Evolutionary conservation across 495 filamentous ascomycete species (phyloP), one percentile per base, ranked within the genome.

Genomic region (Hypomontagnella monticulosa): DNA sequence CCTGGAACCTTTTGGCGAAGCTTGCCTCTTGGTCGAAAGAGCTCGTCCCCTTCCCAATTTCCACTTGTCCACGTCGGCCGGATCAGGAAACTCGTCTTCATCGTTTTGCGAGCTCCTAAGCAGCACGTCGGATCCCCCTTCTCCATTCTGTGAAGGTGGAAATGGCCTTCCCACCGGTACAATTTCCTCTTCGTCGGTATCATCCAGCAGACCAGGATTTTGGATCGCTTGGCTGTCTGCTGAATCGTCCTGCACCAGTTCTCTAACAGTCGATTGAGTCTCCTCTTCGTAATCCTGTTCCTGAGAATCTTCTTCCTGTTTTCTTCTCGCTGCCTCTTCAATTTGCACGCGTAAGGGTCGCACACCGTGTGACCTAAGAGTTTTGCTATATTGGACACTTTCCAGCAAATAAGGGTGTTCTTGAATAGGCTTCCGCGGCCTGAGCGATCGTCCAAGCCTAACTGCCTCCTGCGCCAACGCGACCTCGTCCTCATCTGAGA

Each of bases 341-440:
- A 63, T 41, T 9, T 76, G 73, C 33, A 90, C 73, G 46, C 80
- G 83, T 33, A 92, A 75, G 0, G 89, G 89, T 57, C 83, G 85
- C 6, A 92, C 59, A 0, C 89, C 89, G 40, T 87, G 76, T 4
- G 83, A 83, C 53, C 83, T 86, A 71, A 91, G 82, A 7, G 80
- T 78, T 6, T 70, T 82, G 16, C 81, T 79, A 70, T 92, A 91
- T 56, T 84, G 84, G n/a, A 82, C 88, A 65, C 82, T 82, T 66
- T 93, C 90, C 4, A 90, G 67, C 1, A 84, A 72, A 70, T 92
- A 93, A 0, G 90, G 90, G 63, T 91, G 88, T 49, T 91, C 74
- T 69, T 93, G 91, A 32, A 91, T 91, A 2, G 89, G 85, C 54
- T 91, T 92, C 53, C 91, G 81, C 19, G 89, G 83, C 27, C 91